Evolutionary conservation across 257 asterid species (phyloP).

Genomic region (Petunia axillaris): DNA sequence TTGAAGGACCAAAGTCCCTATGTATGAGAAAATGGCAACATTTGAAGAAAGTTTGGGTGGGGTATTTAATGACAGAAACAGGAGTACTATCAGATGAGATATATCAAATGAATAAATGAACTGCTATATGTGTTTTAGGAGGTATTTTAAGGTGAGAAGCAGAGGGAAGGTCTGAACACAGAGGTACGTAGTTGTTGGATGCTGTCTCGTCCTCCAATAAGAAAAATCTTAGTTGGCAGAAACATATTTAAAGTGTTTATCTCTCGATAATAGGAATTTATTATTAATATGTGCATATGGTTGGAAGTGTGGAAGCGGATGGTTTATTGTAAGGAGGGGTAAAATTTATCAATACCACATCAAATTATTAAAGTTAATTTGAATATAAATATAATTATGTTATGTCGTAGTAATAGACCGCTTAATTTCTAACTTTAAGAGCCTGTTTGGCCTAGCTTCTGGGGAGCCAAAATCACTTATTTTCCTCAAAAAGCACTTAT

Average conservation of each 20-base stretch:
- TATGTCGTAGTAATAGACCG: too few relatives aligned
- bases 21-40: conserved; percentile 22
- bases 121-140: not conserved
- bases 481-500: too few relatives aligned
- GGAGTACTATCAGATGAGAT: not conserved
- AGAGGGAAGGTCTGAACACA: not conserved
- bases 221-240: conserved; percentile 40
- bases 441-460: too few relatives aligned
- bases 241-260: conserved; percentile 11
- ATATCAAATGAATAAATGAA: not conserved
- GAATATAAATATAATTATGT: too few relatives aligned
- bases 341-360: too few relatives aligned
- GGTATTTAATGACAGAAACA: conserved; percentile 38
- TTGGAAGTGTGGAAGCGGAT: too few relatives aligned
- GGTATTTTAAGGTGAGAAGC: not conserved
- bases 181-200: conserved; percentile 39
- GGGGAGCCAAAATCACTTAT: too few relatives aligned
- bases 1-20: conserved; percentile 18
- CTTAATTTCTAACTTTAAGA: too few relatives aligned
- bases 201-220: conserved; percentile 27
- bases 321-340: too few relatives aligned
- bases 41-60: conserved; percentile 36
- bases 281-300: too few relatives aligned
- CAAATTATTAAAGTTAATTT: too few relatives aligned
- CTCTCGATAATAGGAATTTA: not conserved